These are phyloP conservation scores for Tuber calosporum DNA, from an alignment of 495 filamentous ascomycete genomes.

Conservation along the genomic window DNA sequence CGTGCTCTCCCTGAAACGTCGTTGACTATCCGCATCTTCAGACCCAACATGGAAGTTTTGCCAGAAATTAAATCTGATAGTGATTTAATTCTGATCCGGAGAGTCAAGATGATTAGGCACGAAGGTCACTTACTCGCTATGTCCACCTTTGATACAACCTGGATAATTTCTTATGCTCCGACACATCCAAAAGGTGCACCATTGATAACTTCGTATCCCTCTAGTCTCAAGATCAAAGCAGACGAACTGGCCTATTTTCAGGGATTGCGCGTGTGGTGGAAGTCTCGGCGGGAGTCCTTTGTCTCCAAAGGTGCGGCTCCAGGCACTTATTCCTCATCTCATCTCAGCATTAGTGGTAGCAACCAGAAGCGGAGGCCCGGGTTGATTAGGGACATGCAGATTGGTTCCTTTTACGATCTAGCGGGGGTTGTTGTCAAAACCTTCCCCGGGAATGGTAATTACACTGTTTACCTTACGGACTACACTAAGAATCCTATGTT, in stretches of 20 bases:
- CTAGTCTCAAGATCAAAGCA: slow-evolving; percentile 5
- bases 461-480: slow-evolving; percentile 73
- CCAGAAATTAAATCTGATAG: slow-evolving; percentile 26
- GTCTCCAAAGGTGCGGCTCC: neutral
- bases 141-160: slow-evolving; percentile 10
- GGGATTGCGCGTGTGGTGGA: slow-evolving; percentile 30
- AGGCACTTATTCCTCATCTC: neutral
- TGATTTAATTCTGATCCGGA: slow-evolving; percentile 31
- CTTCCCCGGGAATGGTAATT: slow-evolving; percentile 47
- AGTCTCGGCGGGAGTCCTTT: neutral
- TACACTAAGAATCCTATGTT: slow-evolving; percentile 59
- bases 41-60: slow-evolving; percentile 16
- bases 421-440: slow-evolving; percentile 69
- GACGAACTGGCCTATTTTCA: slow-evolving; percentile 21
- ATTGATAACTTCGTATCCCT: slow-evolving; percentile 11
- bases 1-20: slow-evolving; percentile 11
- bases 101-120: slow-evolving; percentile 16
- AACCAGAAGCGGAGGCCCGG: slow-evolving; percentile 49
- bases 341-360: neutral
- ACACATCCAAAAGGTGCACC: slow-evolving; percentile 4
- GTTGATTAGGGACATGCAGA: slow-evolving; percentile 58
- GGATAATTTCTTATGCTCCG: slow-evolving; percentile 23
- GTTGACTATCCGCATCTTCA: slow-evolving; percentile 28
- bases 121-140: slow-evolving; percentile 12
- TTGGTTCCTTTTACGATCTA: slow-evolving; percentile 58